Base-by-base conservation (phyloP, 768 basidiomycete genomes). In the Cantharellus cinnabarinus region DNA sequence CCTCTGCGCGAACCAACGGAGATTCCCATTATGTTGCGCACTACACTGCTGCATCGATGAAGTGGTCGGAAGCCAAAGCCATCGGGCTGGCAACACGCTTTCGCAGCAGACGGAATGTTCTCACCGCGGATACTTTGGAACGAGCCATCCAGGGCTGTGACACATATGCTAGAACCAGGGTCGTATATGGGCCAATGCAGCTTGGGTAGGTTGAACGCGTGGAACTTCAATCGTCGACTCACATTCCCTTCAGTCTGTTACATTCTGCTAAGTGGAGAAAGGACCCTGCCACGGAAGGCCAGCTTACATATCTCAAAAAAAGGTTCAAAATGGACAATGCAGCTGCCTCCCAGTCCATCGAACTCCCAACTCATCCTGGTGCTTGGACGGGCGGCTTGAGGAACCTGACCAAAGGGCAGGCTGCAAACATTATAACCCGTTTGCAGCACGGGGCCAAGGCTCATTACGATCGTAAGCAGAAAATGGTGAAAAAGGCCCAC, bases 391-490 rank as follows among this genome's bases (percentile, higher is more conserved):
- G 39, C 38, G 39, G 39, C 5, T 66, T 79, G 3, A 67, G 65
- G 51, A 69, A 60, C 0, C 65, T 91, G 64, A 88, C 79, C 1
- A 89, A 86, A 67, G 89, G 89, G 2, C 76, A 85, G 62, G 86
- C 87, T 38, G 83, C 82, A 0, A 80, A 81, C 63, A 80, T 89
- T 51, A 83, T 91, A 61, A 80, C 80, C 34, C 80, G 87, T 4
- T 61, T 86, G 59, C 83, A 79, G 66, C 82, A 89, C 65, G 88
- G 87, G 35, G 83, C 83, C 41, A 73, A 77, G 73, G 86, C 84
- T 65, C 40, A 68, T 60, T 77, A 79, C 59, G 72, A 78, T 59
- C 79, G 79, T 66, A 78, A 76, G 64, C 54, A 70, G 54, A 76
- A 75, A 65, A 70, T 68, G 38, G 62, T 66, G 20, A 68, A 64